These are phyloP conservation scores for Candida xyloterini DNA, from an alignment of 805 yeast species.

Conservation along the genomic window DNA sequence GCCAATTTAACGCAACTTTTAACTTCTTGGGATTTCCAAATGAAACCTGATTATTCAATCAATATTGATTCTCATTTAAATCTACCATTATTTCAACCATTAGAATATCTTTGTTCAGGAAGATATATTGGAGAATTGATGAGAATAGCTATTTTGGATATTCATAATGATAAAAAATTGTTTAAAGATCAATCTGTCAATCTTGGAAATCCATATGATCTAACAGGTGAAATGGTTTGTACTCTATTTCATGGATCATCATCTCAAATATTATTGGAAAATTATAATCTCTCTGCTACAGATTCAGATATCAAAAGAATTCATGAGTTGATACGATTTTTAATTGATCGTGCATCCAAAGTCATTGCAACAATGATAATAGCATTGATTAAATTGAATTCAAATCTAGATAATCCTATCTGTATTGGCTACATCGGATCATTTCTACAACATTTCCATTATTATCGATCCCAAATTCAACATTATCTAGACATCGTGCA, in stretches of 20 bases:
- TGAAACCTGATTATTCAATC: constrained; percentile 17
- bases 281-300: background rate
- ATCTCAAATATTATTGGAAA: background rate
- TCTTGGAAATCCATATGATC: constrained; percentile 1
- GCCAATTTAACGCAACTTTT: constrained; percentile 35
- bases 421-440: constrained; percentile 50
- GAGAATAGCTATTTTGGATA: constrained; percentile 40
- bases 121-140: constrained; percentile 54
- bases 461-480: constrained; percentile 36
- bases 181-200: constrained; percentile 5
- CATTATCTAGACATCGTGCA: constrained; percentile 16
- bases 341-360: constrained; percentile 45
- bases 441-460: constrained; percentile 42
- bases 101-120: constrained; percentile 54
- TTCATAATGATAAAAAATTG: constrained; percentile 24
- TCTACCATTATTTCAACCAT: constrained; percentile 44
- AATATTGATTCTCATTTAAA: constrained; percentile 1
- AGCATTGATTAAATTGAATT: constrained; percentile 26
- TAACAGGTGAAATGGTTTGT: constrained; percentile 42
- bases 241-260: constrained; percentile 31
- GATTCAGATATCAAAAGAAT: background rate
- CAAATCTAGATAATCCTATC: background rate
- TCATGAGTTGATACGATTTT: constrained; percentile 30
- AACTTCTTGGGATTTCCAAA: constrained; percentile 39
- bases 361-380: constrained; percentile 41